phyloP scores from a whole-genome alignment of 2,329 filamentous ascomycete species.

The Xylaria sp. region DNA sequence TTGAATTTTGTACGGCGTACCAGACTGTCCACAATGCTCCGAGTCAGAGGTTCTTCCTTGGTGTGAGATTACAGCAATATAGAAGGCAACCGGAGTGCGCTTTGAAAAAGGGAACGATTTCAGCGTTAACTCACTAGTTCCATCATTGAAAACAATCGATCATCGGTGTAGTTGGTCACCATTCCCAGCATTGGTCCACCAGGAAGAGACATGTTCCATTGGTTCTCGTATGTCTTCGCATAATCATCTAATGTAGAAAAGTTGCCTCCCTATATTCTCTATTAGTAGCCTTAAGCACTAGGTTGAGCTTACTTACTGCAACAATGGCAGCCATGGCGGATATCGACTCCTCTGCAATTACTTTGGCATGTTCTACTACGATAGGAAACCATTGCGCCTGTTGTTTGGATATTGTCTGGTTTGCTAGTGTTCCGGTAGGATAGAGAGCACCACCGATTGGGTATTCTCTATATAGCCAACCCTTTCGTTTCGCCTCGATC shows the following conservation, averaged over 20 bases:
- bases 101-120: background rate
- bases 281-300: slow-evolving; percentile 3
- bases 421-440: slow-evolving; percentile 26
- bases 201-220: slow-evolving; percentile 29
- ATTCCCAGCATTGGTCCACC: slow-evolving; percentile 21
- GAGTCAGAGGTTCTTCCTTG: slow-evolving; percentile 1
- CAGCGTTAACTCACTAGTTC: slow-evolving; percentile 19
- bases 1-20: slow-evolving; percentile 54
- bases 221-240: slow-evolving; percentile 25
- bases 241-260: slow-evolving; percentile 28
- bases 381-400: slow-evolving; percentile 28
- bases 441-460: slow-evolving; percentile 30
- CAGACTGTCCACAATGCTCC: slow-evolving; percentile 40
- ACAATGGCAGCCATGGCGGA: slow-evolving; percentile 22
- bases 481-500: slow-evolving; percentile 17
- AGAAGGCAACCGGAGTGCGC: background rate
- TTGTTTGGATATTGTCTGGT: slow-evolving; percentile 25
- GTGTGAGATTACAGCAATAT: background rate
- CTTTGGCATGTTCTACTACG: slow-evolving; percentile 18
- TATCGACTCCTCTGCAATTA: slow-evolving; percentile 22
- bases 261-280: slow-evolving; percentile 17
- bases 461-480: slow-evolving; percentile 23
- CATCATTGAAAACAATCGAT: slow-evolving; percentile 32
- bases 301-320: slow-evolving; percentile 12
- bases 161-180: slow-evolving; percentile 29